phyloP scores from a whole-genome alignment of 129 eudicot genomes.

The Arctium lappa region DNA sequence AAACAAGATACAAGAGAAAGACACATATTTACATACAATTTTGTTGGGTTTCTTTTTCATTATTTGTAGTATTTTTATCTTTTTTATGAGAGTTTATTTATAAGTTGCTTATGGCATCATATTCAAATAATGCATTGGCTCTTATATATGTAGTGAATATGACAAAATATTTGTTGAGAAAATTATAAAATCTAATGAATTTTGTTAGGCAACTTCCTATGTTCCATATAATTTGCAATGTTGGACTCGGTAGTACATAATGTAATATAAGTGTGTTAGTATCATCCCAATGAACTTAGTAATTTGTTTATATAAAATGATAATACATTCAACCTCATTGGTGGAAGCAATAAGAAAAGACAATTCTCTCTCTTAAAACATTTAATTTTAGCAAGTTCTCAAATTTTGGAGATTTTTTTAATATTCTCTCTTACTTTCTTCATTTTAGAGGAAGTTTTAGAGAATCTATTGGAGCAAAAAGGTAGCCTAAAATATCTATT shows the following conservation, averaged over 20 bases:
- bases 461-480: neutral
- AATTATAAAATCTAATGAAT: too few relatives aligned
- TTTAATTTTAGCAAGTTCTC: neutral
- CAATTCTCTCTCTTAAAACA: neutral
- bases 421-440: neutral
- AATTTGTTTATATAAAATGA: neutral
- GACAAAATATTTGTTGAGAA: neutral
- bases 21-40: too few relatives aligned
- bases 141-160: neutral
- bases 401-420: neutral
- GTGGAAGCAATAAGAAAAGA: neutral
- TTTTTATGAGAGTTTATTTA: too few relatives aligned
- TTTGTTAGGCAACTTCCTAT: neutral
- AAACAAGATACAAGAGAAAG: too few relatives aligned
- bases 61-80: too few relatives aligned
- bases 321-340: neutral
- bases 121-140: neutral
- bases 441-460: neutral
- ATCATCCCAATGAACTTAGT: neutral
- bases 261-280: neutral
- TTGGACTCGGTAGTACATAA: neutral
- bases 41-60: too few relatives aligned
- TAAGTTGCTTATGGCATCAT: neutral
- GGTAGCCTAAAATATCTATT: neutral
- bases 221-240: neutral